Conservation (phyloP, 495 filamentous ascomycete genomes). For the Penicillium soppii region DNA sequence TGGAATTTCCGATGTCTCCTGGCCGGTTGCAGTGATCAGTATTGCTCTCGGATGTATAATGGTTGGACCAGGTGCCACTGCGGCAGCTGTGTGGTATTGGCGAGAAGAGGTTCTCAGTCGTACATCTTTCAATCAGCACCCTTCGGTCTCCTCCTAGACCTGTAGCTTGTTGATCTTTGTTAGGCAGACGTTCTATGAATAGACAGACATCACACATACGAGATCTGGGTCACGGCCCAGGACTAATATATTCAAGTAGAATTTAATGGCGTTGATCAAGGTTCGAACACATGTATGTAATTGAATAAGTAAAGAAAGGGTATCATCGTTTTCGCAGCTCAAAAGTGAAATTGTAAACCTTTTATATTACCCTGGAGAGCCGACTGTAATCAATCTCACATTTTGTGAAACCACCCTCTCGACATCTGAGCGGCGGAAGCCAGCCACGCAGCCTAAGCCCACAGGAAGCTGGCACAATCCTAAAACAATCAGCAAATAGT, state of each 20-base stretch:
- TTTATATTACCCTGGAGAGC: not conserved
- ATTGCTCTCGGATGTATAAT: not conserved
- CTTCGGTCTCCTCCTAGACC: not conserved
- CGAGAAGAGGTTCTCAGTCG: conserved; percentile 9
- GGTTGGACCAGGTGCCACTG: conserved; percentile 16
- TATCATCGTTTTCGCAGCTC: not conserved
- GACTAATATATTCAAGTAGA: too few species aligned
- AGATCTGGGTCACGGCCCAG: too few species aligned
- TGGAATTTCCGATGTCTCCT: conserved; percentile 10
- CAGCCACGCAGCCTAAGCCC: conserved; percentile 20
- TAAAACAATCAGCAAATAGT: conserved; percentile 2
- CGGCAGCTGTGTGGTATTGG: conserved; percentile 21
- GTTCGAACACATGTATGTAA: too few species aligned
- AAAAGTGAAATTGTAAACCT: not conserved
- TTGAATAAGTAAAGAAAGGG: too few species aligned
- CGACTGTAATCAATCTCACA: not conserved
- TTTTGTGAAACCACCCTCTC: conserved; percentile 15
- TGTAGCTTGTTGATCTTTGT: not conserved
- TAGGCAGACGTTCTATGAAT: too few species aligned
- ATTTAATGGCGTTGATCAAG: too few species aligned
- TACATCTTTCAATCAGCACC: not conserved
- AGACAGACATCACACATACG: too few species aligned
- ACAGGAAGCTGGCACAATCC: conserved; percentile 14
- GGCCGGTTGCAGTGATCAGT: not conserved
- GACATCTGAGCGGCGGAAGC: conserved; percentile 20